Base-by-base conservation (phyloP, 495 filamentous ascomycete genomes). In the Chaetomium cochliodes region DNA sequence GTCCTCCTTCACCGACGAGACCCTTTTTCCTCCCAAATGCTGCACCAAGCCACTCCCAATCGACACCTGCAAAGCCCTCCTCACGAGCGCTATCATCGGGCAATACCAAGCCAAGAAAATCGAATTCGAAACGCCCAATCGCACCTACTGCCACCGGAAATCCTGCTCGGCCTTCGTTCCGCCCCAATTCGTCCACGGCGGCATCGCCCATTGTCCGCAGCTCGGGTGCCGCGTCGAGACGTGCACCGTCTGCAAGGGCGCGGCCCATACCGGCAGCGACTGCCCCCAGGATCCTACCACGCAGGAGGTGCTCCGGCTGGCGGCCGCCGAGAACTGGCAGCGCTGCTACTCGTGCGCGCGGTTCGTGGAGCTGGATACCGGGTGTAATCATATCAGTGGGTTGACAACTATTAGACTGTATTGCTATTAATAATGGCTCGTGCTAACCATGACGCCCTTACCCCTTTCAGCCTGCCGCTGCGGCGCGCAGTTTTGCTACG, bases 401-500 rank as follows among this genome's bases (percentile, higher is more conserved):
- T 49, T 55, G 7, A 6, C 18, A 37, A 2, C 39, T 5, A 13
- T 12, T 20, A 20, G 16, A 7, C 20, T 26, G 39, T 39, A 61
- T 70, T 15, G 12, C 26, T 15, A 25, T 20, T 39, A 9, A 7
- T 37, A 8, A 26, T 26, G 25, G 22, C 1, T 18, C 57, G 26
- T 42, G 20, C 20, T 52, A 22, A 60, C 20, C 37, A n/a, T 1
- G 54, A 42, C n/a, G 30, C 47, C 44, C 62, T 70, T 20, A 26
- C 33, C n/a, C 15, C 18, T 51, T 20, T 20, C 22, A 74, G 73
- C 63, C 8, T 88, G 85, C 66, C 70, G 55, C 25, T 88, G 86
- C 61, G 69, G 74, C 9, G 77, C 78, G 3, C 64, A 87, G 57
- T 88, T 88, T 68, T 88, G 85, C 65, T 88, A 88, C 54, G 68